A percentile compares a stretch with the other conserved stretches of the same genome.
These are phyloP conservation scores for Pestalotiopsis sp. DNA, from an alignment of 2,329 filamentous ascomycete species.

Conservation along the genomic window DNA sequence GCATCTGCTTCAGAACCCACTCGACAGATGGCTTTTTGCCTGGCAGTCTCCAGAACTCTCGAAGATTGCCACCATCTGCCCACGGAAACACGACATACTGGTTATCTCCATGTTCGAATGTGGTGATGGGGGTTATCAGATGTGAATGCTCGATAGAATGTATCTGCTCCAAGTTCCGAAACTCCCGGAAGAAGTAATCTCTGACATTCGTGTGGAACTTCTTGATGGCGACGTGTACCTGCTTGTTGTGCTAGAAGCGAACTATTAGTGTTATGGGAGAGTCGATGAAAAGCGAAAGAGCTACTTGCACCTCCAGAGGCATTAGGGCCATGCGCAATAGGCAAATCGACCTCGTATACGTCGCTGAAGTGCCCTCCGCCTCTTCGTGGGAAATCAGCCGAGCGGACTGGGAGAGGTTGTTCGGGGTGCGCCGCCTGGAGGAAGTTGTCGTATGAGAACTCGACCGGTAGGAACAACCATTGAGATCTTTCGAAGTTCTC, in stretches of 20 bases:
- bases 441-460: neutral
- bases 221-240: neutral
- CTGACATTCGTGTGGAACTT: neutral
- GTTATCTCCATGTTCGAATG: constrained; percentile 5
- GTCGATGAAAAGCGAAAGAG: neutral
- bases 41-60: constrained; percentile 9
- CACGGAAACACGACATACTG: constrained; percentile 17
- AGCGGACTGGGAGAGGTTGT: neutral
- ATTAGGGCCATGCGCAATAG: neutral
- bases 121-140: constrained; percentile 15
- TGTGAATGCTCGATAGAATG: neutral
- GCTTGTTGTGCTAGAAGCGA: neutral
- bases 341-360: neutral
- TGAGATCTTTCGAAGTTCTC: neutral
- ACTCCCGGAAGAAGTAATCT: neutral
- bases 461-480: neutral
- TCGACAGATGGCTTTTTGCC: neutral
- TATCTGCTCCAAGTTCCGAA: neutral
- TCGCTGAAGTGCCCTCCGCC: neutral
- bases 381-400: neutral
- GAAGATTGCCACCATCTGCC: constrained; percentile 17
- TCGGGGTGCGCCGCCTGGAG: neutral
- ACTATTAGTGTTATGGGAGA: neutral
- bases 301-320: neutral
- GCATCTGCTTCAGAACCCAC: constrained; percentile 13